These are phyloP conservation scores for Ustilaginoidea virens DNA, from an alignment of 2,329 filamentous ascomycete species.

Conservation along the genomic window DNA sequence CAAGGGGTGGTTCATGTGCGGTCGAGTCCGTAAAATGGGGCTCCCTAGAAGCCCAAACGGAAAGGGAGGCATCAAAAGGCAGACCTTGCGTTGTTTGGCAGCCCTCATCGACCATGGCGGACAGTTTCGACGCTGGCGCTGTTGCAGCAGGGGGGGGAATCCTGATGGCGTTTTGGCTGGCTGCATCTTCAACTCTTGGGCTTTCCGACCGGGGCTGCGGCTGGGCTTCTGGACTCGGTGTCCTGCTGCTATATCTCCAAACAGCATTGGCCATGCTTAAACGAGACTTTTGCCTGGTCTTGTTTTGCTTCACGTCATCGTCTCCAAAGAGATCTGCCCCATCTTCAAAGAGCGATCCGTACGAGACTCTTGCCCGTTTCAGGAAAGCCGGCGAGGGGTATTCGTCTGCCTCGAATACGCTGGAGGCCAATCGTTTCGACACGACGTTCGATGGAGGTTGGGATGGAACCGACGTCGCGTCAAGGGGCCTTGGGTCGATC, in stretches of 20 bases:
- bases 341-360: constrained; percentile 49
- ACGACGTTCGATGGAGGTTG: constrained; percentile 8
- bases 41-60: too few relatives aligned
- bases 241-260: constrained; percentile 62
- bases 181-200: constrained; percentile 8
- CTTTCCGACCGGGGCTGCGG: constrained; percentile 10
- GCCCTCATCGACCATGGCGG: constrained; percentile 20
- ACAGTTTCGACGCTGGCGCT: constrained; percentile 1
- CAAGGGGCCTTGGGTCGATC: not conserved
- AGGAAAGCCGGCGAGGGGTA: constrained; percentile 71
- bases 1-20: constrained; percentile 5
- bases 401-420: constrained; percentile 28
- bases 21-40: constrained; percentile 7
- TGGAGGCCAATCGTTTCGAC: constrained; percentile 18
- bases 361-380: constrained; percentile 54
- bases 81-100: too few relatives aligned
- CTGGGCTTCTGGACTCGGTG: constrained; percentile 51
- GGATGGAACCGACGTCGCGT: constrained; percentile 3
- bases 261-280: constrained; percentile 49
- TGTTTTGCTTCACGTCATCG: constrained; percentile 21
- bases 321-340: constrained; percentile 57
- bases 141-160: not conserved
- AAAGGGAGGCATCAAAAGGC: too few relatives aligned
- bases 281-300: constrained; percentile 48
- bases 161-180: constrained; percentile 4